These are phyloP conservation scores for Herpotrichia juniperi DNA, from an alignment of 2,329 filamentous ascomycete species.

Conservation along the genomic window DNA sequence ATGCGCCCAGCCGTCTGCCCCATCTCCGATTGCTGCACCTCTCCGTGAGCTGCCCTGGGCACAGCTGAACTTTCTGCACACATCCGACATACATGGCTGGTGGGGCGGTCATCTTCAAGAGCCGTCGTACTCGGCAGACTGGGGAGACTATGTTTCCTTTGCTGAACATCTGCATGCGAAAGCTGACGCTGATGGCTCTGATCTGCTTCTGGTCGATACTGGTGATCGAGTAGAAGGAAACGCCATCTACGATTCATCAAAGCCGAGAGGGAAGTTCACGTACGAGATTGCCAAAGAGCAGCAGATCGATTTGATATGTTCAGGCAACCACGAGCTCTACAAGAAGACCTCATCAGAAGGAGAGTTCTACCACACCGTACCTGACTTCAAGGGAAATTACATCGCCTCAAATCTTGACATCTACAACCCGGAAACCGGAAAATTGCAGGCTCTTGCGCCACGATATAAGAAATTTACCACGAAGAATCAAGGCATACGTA, in stretches of 20 bases:
- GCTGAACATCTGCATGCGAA: conserved; percentile 78
- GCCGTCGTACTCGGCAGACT: conserved; percentile 93
- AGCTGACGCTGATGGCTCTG: conserved; percentile 78
- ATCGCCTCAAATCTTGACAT: conserved; percentile 94
- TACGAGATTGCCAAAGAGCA: conserved; percentile 87
- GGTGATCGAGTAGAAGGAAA: conserved; percentile 94
- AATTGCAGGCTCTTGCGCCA: conserved; percentile 76
- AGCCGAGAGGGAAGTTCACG: conserved; percentile 85
- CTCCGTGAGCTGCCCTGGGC: conserved; percentile 87
- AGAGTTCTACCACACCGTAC: conserved; percentile 81
- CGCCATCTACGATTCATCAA: conserved; percentile 88
- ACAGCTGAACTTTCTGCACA: conserved; percentile 90
- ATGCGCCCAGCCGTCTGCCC: conserved; percentile 76
- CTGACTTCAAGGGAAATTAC: conserved; percentile 80
- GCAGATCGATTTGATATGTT: conserved; percentile 80
- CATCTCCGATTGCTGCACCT: conserved; percentile 77
- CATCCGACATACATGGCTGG: conserved; percentile 95
- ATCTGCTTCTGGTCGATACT: conserved; percentile 93
- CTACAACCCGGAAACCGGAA: conserved; percentile 71
- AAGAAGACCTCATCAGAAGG: conserved; percentile 75
- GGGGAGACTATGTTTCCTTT: conserved; percentile 98
- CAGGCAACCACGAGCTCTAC: conserved; percentile 96
- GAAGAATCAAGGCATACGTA: conserved; percentile 81
- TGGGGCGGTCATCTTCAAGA: conserved; percentile 91
- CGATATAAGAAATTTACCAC: conserved; percentile 90